Conservation (phyloP, 2,329 filamentous ascomycete genomes). For the Xylariales sp. region DNA sequence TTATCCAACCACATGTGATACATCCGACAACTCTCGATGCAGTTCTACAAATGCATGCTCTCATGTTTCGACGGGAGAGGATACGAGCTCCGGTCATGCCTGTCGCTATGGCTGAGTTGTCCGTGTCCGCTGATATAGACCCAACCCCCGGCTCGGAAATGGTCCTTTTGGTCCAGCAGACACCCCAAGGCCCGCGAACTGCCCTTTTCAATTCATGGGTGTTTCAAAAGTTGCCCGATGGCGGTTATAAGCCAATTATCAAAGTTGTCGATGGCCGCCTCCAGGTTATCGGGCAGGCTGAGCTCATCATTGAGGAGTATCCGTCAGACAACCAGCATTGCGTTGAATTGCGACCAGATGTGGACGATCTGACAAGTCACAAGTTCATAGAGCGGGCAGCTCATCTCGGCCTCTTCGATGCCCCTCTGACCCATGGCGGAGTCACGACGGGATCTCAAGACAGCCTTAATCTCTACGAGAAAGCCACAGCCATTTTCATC, state of each 20-base stretch:
- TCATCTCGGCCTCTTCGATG: conserved; percentile 2
- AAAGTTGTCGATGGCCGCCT: too few species aligned
- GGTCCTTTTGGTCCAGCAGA: conserved; percentile 8
- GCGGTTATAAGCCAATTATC: too few species aligned
- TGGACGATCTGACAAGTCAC: conserved; percentile 4
- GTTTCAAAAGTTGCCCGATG: conserved; percentile 7
- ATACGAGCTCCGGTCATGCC: conserved; percentile 9
- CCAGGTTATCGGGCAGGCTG: conserved; percentile 1
- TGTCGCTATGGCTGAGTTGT: conserved; percentile 6
- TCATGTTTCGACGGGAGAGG: conserved; percentile 8
- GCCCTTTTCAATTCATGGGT: conserved; percentile 5
- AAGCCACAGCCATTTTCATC: conserved; percentile 9
- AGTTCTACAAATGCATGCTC: conserved; percentile 3
- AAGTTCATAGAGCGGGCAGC: conserved; percentile 2
- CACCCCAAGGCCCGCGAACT: conserved; percentile 2
- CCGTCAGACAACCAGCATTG: conserved; percentile 9
- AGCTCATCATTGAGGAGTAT: not conserved
- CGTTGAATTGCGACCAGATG: conserved; percentile 9
- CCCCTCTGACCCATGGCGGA: not conserved
- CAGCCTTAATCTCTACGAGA: conserved; percentile 8
- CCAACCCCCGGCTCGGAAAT: conserved; percentile 8
- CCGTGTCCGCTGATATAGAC: conserved; percentile 5
- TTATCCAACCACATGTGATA: conserved; percentile 7
- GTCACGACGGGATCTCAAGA: not conserved
- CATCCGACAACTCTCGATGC: conserved; percentile 8